A percentile compares a stretch with the other conserved stretches of the same genome.
These are phyloP conservation scores for Paraphaeosphaeria sporulosa DNA, from an alignment of 2,329 filamentous ascomycete genomes.

Conservation along the genomic window DNA sequence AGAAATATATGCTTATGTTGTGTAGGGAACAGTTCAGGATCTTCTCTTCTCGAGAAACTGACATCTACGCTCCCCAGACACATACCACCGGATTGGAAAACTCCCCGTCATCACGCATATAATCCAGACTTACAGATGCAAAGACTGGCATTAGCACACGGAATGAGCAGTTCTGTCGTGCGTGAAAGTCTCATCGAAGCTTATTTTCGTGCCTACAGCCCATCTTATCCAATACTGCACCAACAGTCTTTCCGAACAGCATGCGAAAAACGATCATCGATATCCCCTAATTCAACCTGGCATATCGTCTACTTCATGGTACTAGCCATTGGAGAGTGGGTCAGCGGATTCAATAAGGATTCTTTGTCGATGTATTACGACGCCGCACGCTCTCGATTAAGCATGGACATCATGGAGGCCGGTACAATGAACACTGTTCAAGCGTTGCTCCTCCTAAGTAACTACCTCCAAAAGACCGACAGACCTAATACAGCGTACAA, in stretches of 20 bases:
- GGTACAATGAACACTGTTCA: neutral
- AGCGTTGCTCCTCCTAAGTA: neutral
- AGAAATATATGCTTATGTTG: neutral
- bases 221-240: neutral
- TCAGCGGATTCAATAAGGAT: neutral
- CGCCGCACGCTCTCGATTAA: neutral
- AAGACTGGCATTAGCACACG: neutral
- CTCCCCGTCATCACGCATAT: neutral
- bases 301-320: neutral
- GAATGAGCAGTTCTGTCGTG: neutral
- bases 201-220: neutral
- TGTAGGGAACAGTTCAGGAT: neutral
- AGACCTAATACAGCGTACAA: neutral
- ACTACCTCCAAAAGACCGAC: neutral
- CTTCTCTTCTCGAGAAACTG: neutral
- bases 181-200: neutral
- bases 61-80: neutral
- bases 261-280: neutral
- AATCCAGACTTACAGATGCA: neutral
- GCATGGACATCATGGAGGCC: neutral
- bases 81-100: neutral
- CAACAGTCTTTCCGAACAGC: neutral
- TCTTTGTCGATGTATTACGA: neutral
- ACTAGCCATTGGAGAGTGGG: neutral
- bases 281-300: neutral